Evolutionary conservation across 169 alveolate species (phyloP), one percentile per base, ranked within the genome.

Genomic region (Eimeria falciformis): DNA sequence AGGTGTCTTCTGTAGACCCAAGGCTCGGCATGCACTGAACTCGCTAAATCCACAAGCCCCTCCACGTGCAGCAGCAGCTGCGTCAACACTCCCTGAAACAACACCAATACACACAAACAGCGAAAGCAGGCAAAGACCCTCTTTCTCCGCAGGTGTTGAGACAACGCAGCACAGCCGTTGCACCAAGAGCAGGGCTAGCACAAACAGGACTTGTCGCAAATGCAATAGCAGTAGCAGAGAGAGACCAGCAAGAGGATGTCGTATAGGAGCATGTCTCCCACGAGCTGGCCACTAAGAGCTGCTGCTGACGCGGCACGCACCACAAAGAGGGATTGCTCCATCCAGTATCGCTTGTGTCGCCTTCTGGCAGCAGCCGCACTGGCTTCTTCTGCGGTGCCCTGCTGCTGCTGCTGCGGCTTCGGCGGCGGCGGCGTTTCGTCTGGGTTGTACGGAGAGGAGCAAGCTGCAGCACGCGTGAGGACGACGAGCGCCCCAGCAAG

Each of bases 21-120:
- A n/a, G 58, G 45, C 62, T 37, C 62, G 25, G 92, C 79, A 62
- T 86, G 92, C 43, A 69, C 92, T 3, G 25, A 40, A 25, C 78
- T 66, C 2, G 43, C 86, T 56, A 40, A 45, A n/a, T 69, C 86
- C 27, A 69, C 73, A 17, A 56, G 86, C 7, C 62, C 27, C 84
- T 86, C 92, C 5, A 86, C 50, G 75, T 86, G 50, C 66, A 86
- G 86, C 47, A 86, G 77, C 71, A 68, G 86, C 46, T 86, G 86
- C 46, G 69, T 50, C 25, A 86, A 17, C 55, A 86, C 86, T 37
- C 23, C 73, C 92, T 86, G 71, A 18, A 25, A 7, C 25, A 79
- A 33, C 79, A 55, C 43, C 77, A 83, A 79, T 79, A 82, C n/a
- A 53, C 17, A 53, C 65, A 23, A 40, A 62, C 66, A 56, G 56